Evolutionary conservation across 768 basidiomycete genomes (phyloP).

Genomic region (Russula earlei): DNA sequence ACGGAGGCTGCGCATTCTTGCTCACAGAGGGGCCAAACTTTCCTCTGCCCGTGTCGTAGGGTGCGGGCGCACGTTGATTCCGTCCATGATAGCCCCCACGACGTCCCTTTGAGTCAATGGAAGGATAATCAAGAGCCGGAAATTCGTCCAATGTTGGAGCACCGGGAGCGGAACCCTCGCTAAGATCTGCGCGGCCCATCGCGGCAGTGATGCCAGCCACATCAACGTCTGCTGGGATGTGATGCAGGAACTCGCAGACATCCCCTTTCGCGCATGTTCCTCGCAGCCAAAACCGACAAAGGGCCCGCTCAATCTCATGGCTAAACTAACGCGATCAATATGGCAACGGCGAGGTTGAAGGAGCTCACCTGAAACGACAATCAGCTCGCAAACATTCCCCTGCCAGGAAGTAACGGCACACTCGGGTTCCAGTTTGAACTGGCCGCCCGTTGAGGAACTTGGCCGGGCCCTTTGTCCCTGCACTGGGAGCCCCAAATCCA

Average conservation of each 20-base stretch:
- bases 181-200: constrained; percentile 56
- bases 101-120: constrained; percentile 33
- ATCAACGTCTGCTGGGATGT: constrained; percentile 80
- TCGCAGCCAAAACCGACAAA: constrained; percentile 96
- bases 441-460: constrained; percentile 48
- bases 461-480: constrained; percentile 25
- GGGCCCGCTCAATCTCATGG: constrained; percentile 88
- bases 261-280: constrained; percentile 97
- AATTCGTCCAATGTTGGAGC: constrained; percentile 55
- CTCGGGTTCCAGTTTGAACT: constrained; percentile 55
- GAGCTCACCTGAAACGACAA: constrained; percentile 87
- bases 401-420: constrained; percentile 93
- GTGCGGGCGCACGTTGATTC: constrained; percentile 32
- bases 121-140: constrained; percentile 42
- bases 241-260: constrained; percentile 92
- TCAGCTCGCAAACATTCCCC: constrained; percentile 95
- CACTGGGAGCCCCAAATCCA: constrained; percentile 22
- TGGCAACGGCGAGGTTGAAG: neutral
- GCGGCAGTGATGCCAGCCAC: constrained; percentile 57
- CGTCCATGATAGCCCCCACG: constrained; percentile 34
- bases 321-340: constrained; percentile 33
- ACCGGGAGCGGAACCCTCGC: constrained; percentile 29
- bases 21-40: constrained; percentile 89
- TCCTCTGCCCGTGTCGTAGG: constrained; percentile 79
- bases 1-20: constrained; percentile 35